Evolutionary conservation across 441 rosid genomes (phyloP).

Genomic region (Erysimum cheiri): DNA sequence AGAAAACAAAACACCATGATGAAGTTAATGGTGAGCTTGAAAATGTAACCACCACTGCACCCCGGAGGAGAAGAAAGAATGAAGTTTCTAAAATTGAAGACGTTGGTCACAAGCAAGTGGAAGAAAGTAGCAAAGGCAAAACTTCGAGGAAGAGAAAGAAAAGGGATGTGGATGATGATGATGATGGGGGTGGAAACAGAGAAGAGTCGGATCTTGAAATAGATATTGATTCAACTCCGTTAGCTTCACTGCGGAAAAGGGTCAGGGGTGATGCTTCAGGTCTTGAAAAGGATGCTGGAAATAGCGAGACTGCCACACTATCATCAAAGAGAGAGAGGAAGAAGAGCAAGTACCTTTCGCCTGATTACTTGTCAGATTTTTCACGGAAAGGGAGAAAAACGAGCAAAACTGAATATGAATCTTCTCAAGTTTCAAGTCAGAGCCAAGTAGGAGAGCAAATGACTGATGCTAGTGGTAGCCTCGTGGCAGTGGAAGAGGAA

Average conservation of each 20-base stretch:
- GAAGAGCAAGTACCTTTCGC: slow-evolving; percentile 85
- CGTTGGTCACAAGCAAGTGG: slow-evolving; percentile 35
- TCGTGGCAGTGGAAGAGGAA: slow-evolving; percentile 36
- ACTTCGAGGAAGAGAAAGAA: slow-evolving; percentile 40
- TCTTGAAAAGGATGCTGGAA: slow-evolving; percentile 15
- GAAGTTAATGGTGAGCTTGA: slow-evolving; percentile 30
- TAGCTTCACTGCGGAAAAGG: slow-evolving; percentile 33
- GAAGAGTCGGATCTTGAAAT: slow-evolving; percentile 16
- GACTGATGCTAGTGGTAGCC: slow-evolving; percentile 40
- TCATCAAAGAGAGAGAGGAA: slow-evolving; percentile 69
- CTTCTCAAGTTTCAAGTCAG: slow-evolving; percentile 44
- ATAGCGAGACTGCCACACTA: slow-evolving; percentile 44
- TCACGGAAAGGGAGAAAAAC: slow-evolving; percentile 45
- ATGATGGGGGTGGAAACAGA: slow-evolving; percentile 20
- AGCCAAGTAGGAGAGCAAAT: slow-evolving; percentile 43
- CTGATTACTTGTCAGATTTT: slow-evolving; percentile 66
- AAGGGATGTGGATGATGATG: slow-evolving; percentile 14
- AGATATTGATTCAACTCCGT: slow-evolving; percentile 37
- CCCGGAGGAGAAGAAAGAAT: slow-evolving; percentile 40
- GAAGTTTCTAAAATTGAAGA: slow-evolving; percentile 36
- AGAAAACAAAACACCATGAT: slow-evolving; percentile 33
- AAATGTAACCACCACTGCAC: slow-evolving; percentile 1
- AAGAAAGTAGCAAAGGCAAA: slow-evolving; percentile 36
- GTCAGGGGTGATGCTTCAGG: slow-evolving; percentile 32
- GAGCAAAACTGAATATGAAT: slow-evolving; percentile 51